A percentile compares a stretch with the other conserved stretches of the same genome.
Conservation (phyloP, 345 rosid genomes). For the Dipteronia dyeriana region DNA sequence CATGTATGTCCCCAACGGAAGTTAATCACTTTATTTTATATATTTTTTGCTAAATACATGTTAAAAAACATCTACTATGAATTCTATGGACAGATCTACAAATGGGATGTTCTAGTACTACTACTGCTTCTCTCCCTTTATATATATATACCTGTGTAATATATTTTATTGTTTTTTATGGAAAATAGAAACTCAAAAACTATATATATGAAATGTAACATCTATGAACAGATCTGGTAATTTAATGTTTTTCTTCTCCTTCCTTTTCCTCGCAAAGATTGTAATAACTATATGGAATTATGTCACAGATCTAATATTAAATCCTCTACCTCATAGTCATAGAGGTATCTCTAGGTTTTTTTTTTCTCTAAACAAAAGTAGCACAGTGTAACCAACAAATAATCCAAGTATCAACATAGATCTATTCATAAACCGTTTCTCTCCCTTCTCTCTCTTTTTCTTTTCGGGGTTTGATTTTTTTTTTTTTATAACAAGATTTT, state of each 20-base stretch:
- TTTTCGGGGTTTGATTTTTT: too few species aligned
- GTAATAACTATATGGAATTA: not conserved
- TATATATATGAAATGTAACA: constrained; percentile 30
- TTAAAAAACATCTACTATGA: constrained; percentile 38
- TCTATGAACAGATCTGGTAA: constrained; percentile 49
- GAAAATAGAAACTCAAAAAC: constrained; percentile 26
- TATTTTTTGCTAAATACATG: constrained; percentile 47
- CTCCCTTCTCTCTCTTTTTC: not conserved
- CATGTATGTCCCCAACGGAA: constrained; percentile 22
- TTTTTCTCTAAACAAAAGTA: not conserved
- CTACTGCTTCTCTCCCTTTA: not conserved
- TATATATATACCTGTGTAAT: not conserved
- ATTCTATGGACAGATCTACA: constrained; percentile 66
- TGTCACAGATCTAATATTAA: constrained; percentile 3
- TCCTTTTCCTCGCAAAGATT: constrained; percentile 34
- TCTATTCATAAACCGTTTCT: not conserved
- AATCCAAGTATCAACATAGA: constrained; percentile 6
- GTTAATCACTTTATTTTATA: constrained; percentile 19
- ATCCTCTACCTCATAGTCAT: not conserved
- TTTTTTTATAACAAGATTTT: too few species aligned
- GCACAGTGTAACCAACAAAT: constrained; percentile 13
- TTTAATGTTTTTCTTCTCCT: constrained; percentile 17
- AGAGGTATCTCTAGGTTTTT: constrained; percentile 15
- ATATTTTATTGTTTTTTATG: constrained; percentile 20
- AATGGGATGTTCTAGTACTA: constrained; percentile 29